These are phyloP conservation scores for Fusarium ambrosium DNA, from an alignment of 2,329 filamentous ascomycete genomes.

Conservation along the genomic window DNA sequence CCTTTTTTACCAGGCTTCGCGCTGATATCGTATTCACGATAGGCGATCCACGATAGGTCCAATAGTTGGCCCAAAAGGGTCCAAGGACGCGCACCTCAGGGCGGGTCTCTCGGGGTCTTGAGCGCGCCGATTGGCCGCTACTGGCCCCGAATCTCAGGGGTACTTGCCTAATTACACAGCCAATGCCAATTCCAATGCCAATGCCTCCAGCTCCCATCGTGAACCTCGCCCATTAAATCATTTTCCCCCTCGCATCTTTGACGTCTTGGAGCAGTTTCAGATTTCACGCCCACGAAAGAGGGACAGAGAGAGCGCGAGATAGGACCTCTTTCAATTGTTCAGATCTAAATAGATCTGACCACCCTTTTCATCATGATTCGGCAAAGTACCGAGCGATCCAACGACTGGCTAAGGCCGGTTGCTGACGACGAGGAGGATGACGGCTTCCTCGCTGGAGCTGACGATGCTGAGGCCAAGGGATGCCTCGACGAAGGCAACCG, in stretches of 20 bases:
- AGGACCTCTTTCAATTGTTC: neutral
- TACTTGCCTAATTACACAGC: conserved; percentile 10
- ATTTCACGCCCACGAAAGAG: neutral
- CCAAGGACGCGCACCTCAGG: conserved; percentile 27
- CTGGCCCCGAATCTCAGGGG: conserved; percentile 22
- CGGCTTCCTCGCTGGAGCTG: conserved; percentile 39
- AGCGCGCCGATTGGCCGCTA: conserved; percentile 7
- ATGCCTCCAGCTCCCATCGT: neutral
- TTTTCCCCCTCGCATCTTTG: conserved; percentile 8
- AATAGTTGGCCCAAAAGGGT: conserved; percentile 28
- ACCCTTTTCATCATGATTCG: conserved; percentile 32
- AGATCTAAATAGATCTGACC: neutral
- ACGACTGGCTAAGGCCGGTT: conserved; percentile 43
- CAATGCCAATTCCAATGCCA: neutral
- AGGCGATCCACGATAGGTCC: conserved; percentile 13
- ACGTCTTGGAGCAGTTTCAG: conserved; percentile 14
- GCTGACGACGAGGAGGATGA: conserved; percentile 45
- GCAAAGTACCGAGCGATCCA: conserved; percentile 38
- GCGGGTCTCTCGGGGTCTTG: conserved; percentile 13
- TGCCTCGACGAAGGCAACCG: conserved; percentile 44
- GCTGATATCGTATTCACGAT: conserved; percentile 15
- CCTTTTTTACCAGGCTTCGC: neutral
- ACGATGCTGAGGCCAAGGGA: conserved; percentile 46
- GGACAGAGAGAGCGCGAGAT: neutral
- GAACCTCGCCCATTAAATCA: conserved; percentile 12